These are phyloP conservation scores for Termitomyces sp. DNA, from an alignment of 768 basidiomycete species.

Conservation along the genomic window DNA sequence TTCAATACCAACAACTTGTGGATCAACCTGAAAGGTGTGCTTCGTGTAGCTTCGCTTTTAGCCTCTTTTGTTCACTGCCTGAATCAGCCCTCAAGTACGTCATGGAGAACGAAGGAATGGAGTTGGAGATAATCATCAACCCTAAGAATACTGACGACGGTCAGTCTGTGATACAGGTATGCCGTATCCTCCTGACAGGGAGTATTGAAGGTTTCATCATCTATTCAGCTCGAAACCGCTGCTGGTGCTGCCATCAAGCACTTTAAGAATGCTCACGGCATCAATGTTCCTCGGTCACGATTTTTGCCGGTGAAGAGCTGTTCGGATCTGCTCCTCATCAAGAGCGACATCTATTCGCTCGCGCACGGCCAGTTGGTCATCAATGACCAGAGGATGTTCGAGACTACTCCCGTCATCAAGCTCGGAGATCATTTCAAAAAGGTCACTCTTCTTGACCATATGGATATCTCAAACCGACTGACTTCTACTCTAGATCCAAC, in stretches of 20 bases:
- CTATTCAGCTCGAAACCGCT: conserved; percentile 74
- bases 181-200: not conserved
- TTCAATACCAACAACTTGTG: conserved; percentile 86
- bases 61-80: not conserved
- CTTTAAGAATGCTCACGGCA: conserved; percentile 87
- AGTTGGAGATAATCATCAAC: conserved; percentile 95
- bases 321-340: conserved; percentile 86
- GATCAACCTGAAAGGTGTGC: conserved; percentile 70
- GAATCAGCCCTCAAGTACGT: conserved; percentile 77
- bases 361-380: conserved; percentile 86
- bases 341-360: conserved; percentile 89
- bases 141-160: conserved; percentile 86
- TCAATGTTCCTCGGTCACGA: conserved; percentile 91
- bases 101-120: conserved; percentile 83
- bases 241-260: conserved; percentile 94
- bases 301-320: conserved; percentile 92
- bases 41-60: not conserved
- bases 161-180: conserved; percentile 74
- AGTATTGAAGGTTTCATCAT: not conserved
- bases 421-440: conserved; percentile 97
- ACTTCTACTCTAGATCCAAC: conserved; percentile 48
- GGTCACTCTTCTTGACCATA: conserved; percentile 33
- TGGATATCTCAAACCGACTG: not conserved
- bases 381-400: conserved; percentile 79
- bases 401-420: conserved; percentile 92